phyloP scores from a whole-genome alignment of 176 grass and related monocot species.

The Aegilops umbellulata region DNA sequence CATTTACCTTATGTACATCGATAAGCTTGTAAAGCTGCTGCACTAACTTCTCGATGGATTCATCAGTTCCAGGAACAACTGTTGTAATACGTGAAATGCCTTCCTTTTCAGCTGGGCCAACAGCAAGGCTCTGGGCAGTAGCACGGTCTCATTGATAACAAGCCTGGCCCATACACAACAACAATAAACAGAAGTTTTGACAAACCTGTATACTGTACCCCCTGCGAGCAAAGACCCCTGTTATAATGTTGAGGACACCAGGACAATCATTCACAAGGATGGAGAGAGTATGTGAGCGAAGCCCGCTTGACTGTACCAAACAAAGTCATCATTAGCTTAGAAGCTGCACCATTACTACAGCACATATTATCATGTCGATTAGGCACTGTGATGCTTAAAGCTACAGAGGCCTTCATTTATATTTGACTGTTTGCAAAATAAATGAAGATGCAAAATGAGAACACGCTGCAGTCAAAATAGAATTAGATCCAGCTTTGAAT shows the following conservation, averaged over 20 bases:
- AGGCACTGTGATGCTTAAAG: neutral
- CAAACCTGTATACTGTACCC: slow-evolving; percentile 99
- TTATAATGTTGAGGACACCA: slow-evolving; percentile 93
- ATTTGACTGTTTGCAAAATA: slow-evolving; percentile 16
- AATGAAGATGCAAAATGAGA: slow-evolving; percentile 4
- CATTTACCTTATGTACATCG: slow-evolving; percentile 77
- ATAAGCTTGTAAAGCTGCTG: slow-evolving; percentile 89
- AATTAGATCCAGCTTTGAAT: slow-evolving; percentile 10
- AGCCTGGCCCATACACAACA: neutral
- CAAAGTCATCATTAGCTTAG: slow-evolving; percentile 22
- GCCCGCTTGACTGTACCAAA: slow-evolving; percentile 62
- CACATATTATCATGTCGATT: slow-evolving; percentile 16
- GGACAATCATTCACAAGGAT: slow-evolving; percentile 89
- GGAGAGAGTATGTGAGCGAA: slow-evolving; percentile 87
- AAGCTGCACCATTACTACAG: neutral
- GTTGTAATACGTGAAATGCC: slow-evolving; percentile 90
- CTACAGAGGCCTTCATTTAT: slow-evolving; percentile 3
- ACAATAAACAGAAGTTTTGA: slow-evolving; percentile 3
- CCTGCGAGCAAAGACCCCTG: slow-evolving; percentile 92
- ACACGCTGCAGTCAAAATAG: neutral
- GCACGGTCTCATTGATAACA: slow-evolving; percentile 3
- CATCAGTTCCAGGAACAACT: slow-evolving; percentile 84
- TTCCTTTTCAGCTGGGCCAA: slow-evolving; percentile 75
- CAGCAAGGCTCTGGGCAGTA: slow-evolving; percentile 83
- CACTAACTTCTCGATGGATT: slow-evolving; percentile 80